phyloP scores from a whole-genome alignment of 1,139 yeast genomes.

The Sugiyamaella xylanicola region DNA sequence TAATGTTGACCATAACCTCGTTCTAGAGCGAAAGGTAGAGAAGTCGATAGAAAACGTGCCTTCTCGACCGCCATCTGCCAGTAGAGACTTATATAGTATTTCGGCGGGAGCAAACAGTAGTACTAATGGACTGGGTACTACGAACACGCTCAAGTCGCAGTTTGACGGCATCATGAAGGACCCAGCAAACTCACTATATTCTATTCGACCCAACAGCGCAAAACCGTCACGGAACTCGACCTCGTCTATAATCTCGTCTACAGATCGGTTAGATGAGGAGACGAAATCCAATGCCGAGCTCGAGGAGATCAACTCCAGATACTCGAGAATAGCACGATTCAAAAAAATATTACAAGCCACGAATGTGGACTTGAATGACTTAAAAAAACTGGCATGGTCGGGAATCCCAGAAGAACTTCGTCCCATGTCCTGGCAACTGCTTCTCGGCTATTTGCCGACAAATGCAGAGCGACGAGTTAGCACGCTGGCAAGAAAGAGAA shows the following conservation, averaged over 20 bases:
- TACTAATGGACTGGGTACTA: conserved; percentile 18
- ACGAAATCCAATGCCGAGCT: conserved; percentile 48
- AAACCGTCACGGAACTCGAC: not conserved
- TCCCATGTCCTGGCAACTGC: conserved; percentile 85
- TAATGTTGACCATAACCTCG: conserved; percentile 58
- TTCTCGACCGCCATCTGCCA: conserved; percentile 17
- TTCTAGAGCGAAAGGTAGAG: conserved; percentile 42
- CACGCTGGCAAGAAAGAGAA: conserved; percentile 75
- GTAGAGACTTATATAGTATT: not conserved
- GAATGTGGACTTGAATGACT: conserved; percentile 64
- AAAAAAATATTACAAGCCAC: conserved; percentile 62
- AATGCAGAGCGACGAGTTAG: conserved; percentile 73
- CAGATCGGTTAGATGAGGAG: conserved; percentile 14
- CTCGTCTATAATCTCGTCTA: conserved; percentile 8
- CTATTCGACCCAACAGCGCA: conserved; percentile 34
- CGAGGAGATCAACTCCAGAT: conserved; percentile 59
- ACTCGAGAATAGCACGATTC: conserved; percentile 67
- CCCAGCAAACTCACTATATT: conserved; percentile 44
- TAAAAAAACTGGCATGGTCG: conserved; percentile 86
- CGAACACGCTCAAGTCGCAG: conserved; percentile 39
- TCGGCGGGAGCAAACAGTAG: not conserved
- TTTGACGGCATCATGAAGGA: conserved; percentile 45
- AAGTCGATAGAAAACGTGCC: conserved; percentile 41
- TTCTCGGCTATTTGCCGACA: conserved; percentile 88
- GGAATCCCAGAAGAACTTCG: conserved; percentile 85